These are phyloP conservation scores for Melampsora larici-populina DNA, from an alignment of 1,284 basidiomycete species.

Conservation along the genomic window DNA sequence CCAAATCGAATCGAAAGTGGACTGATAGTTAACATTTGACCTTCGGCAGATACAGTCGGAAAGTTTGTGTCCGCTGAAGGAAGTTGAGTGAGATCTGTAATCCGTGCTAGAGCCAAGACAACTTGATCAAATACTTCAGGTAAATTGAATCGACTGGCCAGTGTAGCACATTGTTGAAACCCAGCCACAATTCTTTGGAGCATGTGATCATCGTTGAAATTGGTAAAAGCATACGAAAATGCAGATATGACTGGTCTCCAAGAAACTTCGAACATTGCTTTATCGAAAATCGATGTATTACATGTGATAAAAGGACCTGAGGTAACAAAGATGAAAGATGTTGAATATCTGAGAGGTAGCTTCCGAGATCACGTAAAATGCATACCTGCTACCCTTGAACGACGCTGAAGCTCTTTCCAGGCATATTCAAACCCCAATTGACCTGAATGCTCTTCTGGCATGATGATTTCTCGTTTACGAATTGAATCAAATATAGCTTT, in stretches of 20 bases:
- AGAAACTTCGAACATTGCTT: slow-evolving; percentile 82
- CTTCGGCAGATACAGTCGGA: slow-evolving; percentile 88
- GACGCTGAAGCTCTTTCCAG: slow-evolving; percentile 89
- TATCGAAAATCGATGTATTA: slow-evolving; percentile 76
- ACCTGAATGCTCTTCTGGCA: slow-evolving; percentile 97
- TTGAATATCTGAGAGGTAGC: neutral
- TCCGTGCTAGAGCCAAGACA: slow-evolving; percentile 79
- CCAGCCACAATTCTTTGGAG: slow-evolving; percentile 91
- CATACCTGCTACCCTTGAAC: slow-evolving; percentile 74
- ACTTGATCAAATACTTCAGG: slow-evolving; percentile 97
- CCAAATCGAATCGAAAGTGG: slow-evolving; percentile 90
- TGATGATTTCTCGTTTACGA: slow-evolving; percentile 87
- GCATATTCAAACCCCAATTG: slow-evolving; percentile 97
- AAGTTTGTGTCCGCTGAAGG: slow-evolving; percentile 61
- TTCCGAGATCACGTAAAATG: slow-evolving; percentile 11
- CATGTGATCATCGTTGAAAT: slow-evolving; percentile 92
- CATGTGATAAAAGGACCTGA: slow-evolving; percentile 73
- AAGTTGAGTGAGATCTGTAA: slow-evolving; percentile 48
- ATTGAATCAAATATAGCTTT: slow-evolving; percentile 89
- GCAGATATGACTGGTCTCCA: slow-evolving; percentile 91
- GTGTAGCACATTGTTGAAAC: slow-evolving; percentile 89
- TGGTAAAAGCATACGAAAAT: slow-evolving; percentile 72
- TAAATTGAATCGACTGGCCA: slow-evolving; percentile 81
- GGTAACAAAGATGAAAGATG: neutral
- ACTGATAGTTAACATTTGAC: slow-evolving; percentile 81